Base-by-base conservation (phyloP, 1,284 basidiomycete genomes). In the Trichosporon asahii region DNA sequence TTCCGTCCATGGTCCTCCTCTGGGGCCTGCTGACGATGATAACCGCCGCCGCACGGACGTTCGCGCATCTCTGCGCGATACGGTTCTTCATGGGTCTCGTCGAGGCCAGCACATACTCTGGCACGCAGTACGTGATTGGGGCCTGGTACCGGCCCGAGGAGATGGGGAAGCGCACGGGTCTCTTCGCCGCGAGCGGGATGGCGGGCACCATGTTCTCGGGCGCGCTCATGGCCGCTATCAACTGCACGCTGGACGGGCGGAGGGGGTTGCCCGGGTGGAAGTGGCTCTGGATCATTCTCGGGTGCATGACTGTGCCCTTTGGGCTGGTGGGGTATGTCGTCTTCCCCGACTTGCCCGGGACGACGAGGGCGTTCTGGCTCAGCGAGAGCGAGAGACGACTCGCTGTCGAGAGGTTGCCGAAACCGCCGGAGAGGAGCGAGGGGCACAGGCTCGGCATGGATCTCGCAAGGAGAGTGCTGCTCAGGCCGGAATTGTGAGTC, bases 41-140 rank as follows among this genome's bases (percentile, higher is more conserved):
- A 6, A 69, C 72, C 15, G 68, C 75, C 15, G 70, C 75, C 14
- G 65, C 72, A 29, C 73, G 76, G 68, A 70, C 37, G 12, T 71
- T 61, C 37, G 25, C 49, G 69, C 79, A 91, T 87, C 85, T 92
- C 65, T 90, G 89, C 78, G 89, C 85, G 31, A 90, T 91, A 68
- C 86, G 90, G 2, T 91, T 92, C 79, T 86, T 92, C 68, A 90
- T 91, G 79, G 91, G 89, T 8, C 84, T 91, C 69, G 87, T 88
- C 3, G 90, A 92, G 79, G 87, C 89, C 0, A 90, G 89, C 6
- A 90, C 89, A 0, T 91, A 91, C 78, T 89, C 89, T 7, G 90
- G 90, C n/a, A 88, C 88, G 74, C 68, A 69, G 40, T 90, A 90
- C 78, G 85, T 91, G 66, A 86, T 91, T 33, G 90, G 90, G 67